Evolutionary conservation across 352 stramenopile genomes (phyloP).

Genomic region (Thalassiosira exigua): DNA sequence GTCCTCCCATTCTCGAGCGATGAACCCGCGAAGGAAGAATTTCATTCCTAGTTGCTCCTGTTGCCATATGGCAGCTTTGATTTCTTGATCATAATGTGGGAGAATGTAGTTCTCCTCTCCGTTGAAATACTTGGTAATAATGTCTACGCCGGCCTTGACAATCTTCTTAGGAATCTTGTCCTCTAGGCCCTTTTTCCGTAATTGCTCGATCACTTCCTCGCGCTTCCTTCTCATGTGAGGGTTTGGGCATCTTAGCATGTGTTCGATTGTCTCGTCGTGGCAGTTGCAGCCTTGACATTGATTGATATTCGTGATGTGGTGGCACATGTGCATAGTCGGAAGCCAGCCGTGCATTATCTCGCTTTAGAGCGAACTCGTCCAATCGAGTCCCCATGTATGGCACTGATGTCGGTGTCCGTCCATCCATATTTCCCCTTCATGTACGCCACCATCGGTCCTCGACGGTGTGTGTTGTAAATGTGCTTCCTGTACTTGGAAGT

Average conservation of each 20-base stretch:
- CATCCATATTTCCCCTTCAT: no score
- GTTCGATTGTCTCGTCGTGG: constrained; percentile 13
- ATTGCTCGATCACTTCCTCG: constrained; percentile 1
- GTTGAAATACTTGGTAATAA: not conserved
- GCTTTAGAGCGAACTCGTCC: not conserved
- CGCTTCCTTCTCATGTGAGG: constrained; percentile 1
- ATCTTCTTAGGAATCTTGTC: not conserved
- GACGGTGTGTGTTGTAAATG: not conserved
- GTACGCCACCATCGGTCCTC: no score
- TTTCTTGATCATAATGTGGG: not conserved
- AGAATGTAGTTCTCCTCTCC: not conserved
- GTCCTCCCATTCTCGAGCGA: not conserved
- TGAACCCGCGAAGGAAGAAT: constrained; percentile 3
- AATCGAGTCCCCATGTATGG: not conserved
- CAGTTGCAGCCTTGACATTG: constrained; percentile 19
- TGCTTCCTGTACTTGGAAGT: constrained; percentile 10
- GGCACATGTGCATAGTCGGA: constrained; percentile 6
- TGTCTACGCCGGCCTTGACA: not conserved
- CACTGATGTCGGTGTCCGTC: not conserved
- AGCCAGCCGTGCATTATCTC: constrained; percentile 40
- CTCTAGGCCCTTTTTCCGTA: not conserved
- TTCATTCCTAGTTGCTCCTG: constrained; percentile 12
- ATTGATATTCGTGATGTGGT: not conserved
- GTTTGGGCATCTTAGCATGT: no score
- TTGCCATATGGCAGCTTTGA: not conserved